A percentile compares a stretch with the other conserved stretches of the same genome.
Conservation (phyloP, 352 stramenopile genomes). For the Elongisporangium undulatum region DNA sequence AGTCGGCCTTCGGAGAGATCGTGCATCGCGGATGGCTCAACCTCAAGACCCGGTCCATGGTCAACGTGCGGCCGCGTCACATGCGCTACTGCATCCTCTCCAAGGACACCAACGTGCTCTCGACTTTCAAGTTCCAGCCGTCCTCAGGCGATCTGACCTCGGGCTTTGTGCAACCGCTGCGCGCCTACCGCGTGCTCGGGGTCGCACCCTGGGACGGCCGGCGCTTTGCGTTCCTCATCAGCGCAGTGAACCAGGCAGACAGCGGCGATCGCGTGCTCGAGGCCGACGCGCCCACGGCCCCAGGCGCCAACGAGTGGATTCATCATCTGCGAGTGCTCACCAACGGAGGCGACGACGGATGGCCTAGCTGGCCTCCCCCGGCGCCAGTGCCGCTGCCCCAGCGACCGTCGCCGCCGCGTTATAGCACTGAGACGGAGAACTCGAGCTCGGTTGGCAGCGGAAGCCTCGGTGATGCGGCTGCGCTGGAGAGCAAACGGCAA, state of each 20-base stretch:
- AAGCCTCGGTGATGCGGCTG: slow-evolving; percentile 12
- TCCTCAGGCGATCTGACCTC: slow-evolving; percentile 60
- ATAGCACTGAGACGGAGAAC: slow-evolving; percentile 25
- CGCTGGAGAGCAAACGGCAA: slow-evolving; percentile 40
- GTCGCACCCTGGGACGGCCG: slow-evolving; percentile 69
- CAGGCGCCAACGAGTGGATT: slow-evolving; percentile 69
- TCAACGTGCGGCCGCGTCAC: slow-evolving; percentile 79
- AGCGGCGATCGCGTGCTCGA: slow-evolving; percentile 76
- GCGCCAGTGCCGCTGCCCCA: slow-evolving; percentile 15
- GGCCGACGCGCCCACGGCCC: slow-evolving; percentile 54
- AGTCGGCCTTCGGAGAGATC: slow-evolving; percentile 64
- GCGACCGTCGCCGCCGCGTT: slow-evolving; percentile 10
- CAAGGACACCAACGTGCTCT: slow-evolving; percentile 52
- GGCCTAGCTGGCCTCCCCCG: slow-evolving; percentile 14
- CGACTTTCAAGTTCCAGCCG: slow-evolving; percentile 86
- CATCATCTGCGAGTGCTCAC: slow-evolving; percentile 54
- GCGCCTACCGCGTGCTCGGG: slow-evolving; percentile 62
- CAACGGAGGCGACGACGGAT: slow-evolving; percentile 31
- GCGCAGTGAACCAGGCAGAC: slow-evolving; percentile 61
- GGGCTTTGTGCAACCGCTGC: slow-evolving; percentile 52
- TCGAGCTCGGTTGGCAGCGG: slow-evolving; percentile 16
- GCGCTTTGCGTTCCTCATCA: slow-evolving; percentile 73
- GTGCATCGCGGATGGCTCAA: slow-evolving; percentile 80
- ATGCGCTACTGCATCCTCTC: slow-evolving; percentile 84
- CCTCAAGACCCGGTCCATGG: slow-evolving; percentile 84